Evolutionary conservation across 345 rosid species (phyloP).

Genomic region (Punica granatum): DNA sequence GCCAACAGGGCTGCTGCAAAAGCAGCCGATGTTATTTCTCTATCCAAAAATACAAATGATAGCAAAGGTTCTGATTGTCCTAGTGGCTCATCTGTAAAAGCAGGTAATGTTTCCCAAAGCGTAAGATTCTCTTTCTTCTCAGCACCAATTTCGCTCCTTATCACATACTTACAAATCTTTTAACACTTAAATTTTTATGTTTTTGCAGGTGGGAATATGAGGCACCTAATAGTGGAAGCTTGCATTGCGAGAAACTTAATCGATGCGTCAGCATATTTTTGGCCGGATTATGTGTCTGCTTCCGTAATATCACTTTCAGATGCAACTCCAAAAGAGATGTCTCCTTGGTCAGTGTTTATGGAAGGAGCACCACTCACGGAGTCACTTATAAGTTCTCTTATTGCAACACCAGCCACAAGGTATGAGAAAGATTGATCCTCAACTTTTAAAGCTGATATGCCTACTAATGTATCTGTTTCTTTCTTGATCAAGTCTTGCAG

Average conservation of each 20-base stretch:
- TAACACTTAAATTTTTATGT: not conserved
- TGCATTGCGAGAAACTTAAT: conserved; percentile 59
- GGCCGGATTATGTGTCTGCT: conserved; percentile 51
- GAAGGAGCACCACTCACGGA: conserved; percentile 41
- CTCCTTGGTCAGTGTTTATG: conserved; percentile 53
- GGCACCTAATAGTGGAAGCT: conserved; percentile 71
- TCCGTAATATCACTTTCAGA: conserved; percentile 29
- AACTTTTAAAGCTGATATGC: not conserved
- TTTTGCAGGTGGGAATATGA: conserved; percentile 50
- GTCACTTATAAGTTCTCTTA: conserved; percentile 39
- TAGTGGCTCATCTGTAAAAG: conserved; percentile 16
- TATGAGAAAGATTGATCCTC: conserved; percentile 12
- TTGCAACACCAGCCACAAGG: conserved; percentile 49
- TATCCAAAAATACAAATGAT: conserved; percentile 21
- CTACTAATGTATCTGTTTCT: conserved; percentile 17
- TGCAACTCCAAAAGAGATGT: conserved; percentile 27
- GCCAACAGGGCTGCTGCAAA: conserved; percentile 48
- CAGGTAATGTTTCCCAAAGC: conserved; percentile 22
- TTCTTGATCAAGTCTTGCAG: conserved; percentile 40
- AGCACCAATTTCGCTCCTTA: not conserved
- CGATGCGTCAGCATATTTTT: conserved; percentile 50
- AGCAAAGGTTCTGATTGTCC: conserved; percentile 17
- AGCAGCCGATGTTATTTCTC: conserved; percentile 37
- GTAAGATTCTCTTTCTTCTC: not conserved
- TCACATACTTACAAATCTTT: not conserved